A percentile compares a stretch with the other conserved stretches of the same genome.
Conservation (phyloP, 2,329 filamentous ascomycete genomes). For the Penicillium sumatraense region DNA sequence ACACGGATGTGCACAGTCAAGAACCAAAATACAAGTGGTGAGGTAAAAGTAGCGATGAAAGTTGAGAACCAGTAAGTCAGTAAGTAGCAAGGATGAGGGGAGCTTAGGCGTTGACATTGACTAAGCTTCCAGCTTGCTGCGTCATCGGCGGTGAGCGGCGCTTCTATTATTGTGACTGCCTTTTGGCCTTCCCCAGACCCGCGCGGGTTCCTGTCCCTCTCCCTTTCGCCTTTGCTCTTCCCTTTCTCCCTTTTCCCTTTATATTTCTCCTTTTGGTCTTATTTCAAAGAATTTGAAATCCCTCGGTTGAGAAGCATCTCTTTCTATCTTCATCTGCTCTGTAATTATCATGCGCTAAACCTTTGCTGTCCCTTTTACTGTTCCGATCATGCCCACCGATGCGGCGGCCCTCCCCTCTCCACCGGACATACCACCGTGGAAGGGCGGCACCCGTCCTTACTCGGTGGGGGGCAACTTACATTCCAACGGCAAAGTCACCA, state of each 20-base stretch:
- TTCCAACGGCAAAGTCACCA: conserved; percentile 30
- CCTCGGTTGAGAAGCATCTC: conserved; percentile 8
- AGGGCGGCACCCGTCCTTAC: conserved; percentile 31
- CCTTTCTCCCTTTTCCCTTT: background rate
- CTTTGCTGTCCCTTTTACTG: conserved; percentile 15
- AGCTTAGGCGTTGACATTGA: conserved; percentile 25
- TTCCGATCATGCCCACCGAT: conserved; percentile 43
- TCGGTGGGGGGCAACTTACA: conserved; percentile 34
- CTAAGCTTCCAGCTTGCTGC: conserved; percentile 38
- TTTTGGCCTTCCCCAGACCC: conserved; percentile 26
- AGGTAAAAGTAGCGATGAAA: background rate
- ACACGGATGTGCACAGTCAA: background rate
- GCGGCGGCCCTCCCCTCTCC: conserved; percentile 43
- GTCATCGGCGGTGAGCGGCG: conserved; percentile 36
- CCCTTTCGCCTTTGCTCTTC: conserved; percentile 5
- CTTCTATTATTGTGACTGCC: conserved; percentile 17
- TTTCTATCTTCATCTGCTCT: background rate
- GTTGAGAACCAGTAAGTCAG: conserved; percentile 6
- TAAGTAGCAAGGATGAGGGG: conserved; percentile 19
- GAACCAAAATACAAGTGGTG: conserved; percentile 20
- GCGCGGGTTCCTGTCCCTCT: conserved; percentile 21
- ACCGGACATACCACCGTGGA: conserved; percentile 39
- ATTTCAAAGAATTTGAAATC: too few relatives aligned
- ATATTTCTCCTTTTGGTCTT: too few relatives aligned
- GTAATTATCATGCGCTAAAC: conserved; percentile 31